phyloP scores from a whole-genome alignment of 805 yeast species.

The Alloascoidea hylecoeti region DNA sequence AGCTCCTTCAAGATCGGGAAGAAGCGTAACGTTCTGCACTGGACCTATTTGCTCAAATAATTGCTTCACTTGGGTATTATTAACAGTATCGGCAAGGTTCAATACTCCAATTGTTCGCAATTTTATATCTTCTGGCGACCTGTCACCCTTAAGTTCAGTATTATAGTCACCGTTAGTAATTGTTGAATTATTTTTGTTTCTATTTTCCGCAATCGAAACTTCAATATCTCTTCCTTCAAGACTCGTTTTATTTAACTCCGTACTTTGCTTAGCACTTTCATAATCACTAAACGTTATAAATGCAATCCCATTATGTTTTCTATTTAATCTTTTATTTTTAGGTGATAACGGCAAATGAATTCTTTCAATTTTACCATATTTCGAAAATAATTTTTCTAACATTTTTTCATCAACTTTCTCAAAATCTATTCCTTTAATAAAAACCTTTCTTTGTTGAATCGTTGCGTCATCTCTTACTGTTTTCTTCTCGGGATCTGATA shows the following conservation, averaged over 20 bases:
- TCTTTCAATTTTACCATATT: slow-evolving; percentile 1
- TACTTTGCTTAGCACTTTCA: not conserved
- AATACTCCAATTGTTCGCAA: slow-evolving; percentile 10
- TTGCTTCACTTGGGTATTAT: slow-evolving; percentile 18
- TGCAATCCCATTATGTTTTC: not conserved
- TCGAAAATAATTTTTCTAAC: not conserved
- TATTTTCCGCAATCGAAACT: not conserved
- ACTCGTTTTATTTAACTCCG: not conserved
- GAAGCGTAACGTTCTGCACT: slow-evolving; percentile 27
- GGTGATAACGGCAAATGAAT: slow-evolving; percentile 3
- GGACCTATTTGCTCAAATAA: slow-evolving; percentile 21
- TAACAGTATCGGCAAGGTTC: slow-evolving; percentile 23
- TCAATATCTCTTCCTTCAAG: not conserved
- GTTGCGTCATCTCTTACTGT: slow-evolving; percentile 14
- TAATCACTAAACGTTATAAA: not conserved
- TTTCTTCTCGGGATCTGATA: slow-evolving; percentile 43
- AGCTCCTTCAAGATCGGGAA: slow-evolving; percentile 32
- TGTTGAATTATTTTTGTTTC: not conserved
- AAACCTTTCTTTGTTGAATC: slow-evolving; percentile 4
- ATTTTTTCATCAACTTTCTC: not conserved
- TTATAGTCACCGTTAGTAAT: too few relatives aligned
- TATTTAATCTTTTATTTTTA: not conserved
- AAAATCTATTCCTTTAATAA: slow-evolving; percentile 5
- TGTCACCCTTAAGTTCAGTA: too few relatives aligned
- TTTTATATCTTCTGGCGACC: not conserved